Base-by-base conservation (phyloP, 257 asterid species). In the Solanum sejunctum region DNA sequence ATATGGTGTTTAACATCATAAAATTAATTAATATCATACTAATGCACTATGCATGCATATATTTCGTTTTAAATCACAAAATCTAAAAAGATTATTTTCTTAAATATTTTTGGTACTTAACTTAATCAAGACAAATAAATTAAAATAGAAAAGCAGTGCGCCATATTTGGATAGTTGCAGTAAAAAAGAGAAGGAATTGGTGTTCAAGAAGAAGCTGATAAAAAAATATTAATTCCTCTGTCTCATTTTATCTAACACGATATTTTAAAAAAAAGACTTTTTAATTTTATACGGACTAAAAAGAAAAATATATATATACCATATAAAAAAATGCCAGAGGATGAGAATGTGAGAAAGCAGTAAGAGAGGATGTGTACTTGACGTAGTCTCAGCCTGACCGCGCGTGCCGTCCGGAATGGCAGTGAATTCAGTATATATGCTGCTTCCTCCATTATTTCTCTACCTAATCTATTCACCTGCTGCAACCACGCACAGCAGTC, bases 321-420 rank as follows among this genome's bases (percentile, higher is more conserved):
- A 28, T 28, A 28, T 28, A 28, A 28, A 28, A 28, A 28, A 1
- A 41, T 20, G 80, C 13, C 47, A 12, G 81, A 71, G 23, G 41
- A 39, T 63, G n/a, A 64, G 56, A 72, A 72, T 72, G 58, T 45
- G 39, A 72, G 55, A 73, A 73, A 47, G 61, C 36, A 43, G 10
- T 8, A 23, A 52, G 28, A 15, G 47, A 79, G 36, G 83, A 69
- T 72, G 66, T 85, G 88, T 82, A 89, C 92, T 69, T 64, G 77
- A 89, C 92, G 92, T 69, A 69, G 16, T 83, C 83, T 84, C 69
- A 72, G 82, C 87, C 95, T 91, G 97, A 92, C 93, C 94, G 91
- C 94, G 95, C 97, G 94, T 93, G 97, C 96, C 93, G 96, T 90
- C 95, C 96, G 97, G 95, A 89, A 87, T 84, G 86, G 64, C 90